A percentile compares a stretch with the other conserved stretches of the same genome.
Evolutionary conservation across 1,139 yeast species (phyloP).

Genomic region (Taphrina betulina): DNA sequence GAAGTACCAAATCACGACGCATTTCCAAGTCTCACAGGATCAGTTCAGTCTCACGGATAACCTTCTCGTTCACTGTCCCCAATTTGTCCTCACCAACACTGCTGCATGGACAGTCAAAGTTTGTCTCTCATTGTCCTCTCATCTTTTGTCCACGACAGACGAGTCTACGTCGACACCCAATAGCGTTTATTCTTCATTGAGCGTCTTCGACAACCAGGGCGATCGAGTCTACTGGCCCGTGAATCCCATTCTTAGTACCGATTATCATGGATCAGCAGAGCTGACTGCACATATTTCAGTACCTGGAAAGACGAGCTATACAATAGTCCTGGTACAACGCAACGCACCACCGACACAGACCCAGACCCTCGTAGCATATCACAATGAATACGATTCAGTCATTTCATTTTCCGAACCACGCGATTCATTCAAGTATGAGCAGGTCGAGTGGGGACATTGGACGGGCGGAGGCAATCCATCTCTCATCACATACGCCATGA

Average conservation of each 20-base stretch:
- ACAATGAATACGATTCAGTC: conserved; percentile 48
- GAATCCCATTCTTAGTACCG: conserved; percentile 38
- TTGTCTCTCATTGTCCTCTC: neutral
- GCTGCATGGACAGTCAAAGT: neutral
- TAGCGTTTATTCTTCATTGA: conserved; percentile 39
- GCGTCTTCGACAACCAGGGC: conserved; percentile 39
- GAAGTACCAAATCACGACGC: conserved; percentile 42
- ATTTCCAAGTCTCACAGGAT: conserved; percentile 46
- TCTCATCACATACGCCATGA: conserved; percentile 52
- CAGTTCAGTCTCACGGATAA: conserved; percentile 39
- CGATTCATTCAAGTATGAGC: conserved; percentile 42
- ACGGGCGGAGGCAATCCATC: conserved; percentile 62
- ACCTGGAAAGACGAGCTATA: conserved; percentile 40
- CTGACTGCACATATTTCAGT: conserved; percentile 40
- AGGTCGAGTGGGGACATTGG: conserved; percentile 50
- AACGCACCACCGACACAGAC: conserved; percentile 42
- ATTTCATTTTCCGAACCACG: too few species aligned
- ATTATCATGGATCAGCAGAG: conserved; percentile 42
- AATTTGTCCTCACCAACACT: conserved; percentile 3
- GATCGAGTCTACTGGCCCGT: conserved; percentile 38
- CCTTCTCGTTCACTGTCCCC: conserved; percentile 36
- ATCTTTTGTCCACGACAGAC: too few species aligned
- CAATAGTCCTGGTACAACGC: conserved; percentile 38
- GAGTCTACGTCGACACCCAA: too few species aligned
- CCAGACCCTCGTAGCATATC: conserved; percentile 42